Conservation (phyloP, 1,284 basidiomycete species). For the Leucoagaricus sp. region DNA sequence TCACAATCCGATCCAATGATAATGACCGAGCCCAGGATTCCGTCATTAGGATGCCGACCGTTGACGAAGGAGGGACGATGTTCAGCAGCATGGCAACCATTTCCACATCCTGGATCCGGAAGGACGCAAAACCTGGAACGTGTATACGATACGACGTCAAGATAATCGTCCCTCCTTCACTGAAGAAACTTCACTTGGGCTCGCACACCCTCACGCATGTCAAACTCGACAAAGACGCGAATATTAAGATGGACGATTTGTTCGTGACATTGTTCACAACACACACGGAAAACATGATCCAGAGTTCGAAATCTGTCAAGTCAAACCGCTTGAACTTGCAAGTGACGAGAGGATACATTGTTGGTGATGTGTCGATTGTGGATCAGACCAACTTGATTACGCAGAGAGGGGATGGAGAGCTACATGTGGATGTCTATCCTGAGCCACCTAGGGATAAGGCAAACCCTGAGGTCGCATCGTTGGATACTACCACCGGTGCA, state of each 20-base stretch:
- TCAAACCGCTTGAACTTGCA: constrained; percentile 41
- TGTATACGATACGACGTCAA: constrained; percentile 60
- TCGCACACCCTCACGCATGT: constrained; percentile 47
- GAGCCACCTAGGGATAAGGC: constrained; percentile 31
- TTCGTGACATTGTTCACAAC: constrained; percentile 43
- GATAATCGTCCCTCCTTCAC: constrained; percentile 47
- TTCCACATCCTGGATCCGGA: constrained; percentile 31
- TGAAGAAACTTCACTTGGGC: constrained; percentile 47
- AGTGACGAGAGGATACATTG: constrained; percentile 56
- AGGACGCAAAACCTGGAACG: constrained; percentile 21
- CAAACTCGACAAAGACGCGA: constrained; percentile 46
- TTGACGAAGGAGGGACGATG: constrained; percentile 31
- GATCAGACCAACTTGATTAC: constrained; percentile 45
- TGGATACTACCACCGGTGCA: constrained; percentile 51
- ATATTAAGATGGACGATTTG: constrained; percentile 44
- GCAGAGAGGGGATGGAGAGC: constrained; percentile 50
- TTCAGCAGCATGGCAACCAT: constrained; percentile 40
- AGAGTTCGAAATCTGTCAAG: constrained; percentile 34
- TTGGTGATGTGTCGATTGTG: constrained; percentile 52
- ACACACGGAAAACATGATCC: constrained; percentile 44
- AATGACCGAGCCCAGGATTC: constrained; percentile 36
- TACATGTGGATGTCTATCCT: constrained; percentile 51
- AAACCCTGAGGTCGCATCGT: constrained; percentile 33
- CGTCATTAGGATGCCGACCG: constrained; percentile 10
- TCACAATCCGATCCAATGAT: constrained; percentile 46